Evolutionary conservation across 768 basidiomycete genomes (phyloP).

Genomic region (Leucosporidium scottii): DNA sequence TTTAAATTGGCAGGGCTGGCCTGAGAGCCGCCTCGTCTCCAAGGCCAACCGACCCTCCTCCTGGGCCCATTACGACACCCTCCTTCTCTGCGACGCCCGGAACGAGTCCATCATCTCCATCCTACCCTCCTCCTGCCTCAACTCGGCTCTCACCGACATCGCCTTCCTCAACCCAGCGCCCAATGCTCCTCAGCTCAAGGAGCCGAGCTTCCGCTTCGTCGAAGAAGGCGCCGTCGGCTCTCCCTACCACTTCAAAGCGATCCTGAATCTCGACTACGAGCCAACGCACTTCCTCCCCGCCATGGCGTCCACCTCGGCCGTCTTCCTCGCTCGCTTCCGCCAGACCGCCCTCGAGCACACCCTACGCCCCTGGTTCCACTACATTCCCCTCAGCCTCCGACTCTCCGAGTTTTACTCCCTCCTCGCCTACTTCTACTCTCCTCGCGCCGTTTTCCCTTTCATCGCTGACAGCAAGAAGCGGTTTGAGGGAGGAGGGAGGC

Average conservation of each 20-base stretch:
- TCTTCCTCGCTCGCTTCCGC: slow-evolving; percentile 1
- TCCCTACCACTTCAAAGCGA: slow-evolving; percentile 8
- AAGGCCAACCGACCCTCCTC: slow-evolving; percentile 8
- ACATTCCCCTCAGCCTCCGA: slow-evolving; percentile 7
- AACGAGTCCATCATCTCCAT: background rate
- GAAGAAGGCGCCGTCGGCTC: background rate
- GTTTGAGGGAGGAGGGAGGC: no score
- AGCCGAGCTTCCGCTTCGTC: slow-evolving; percentile 17
- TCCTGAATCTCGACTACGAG: slow-evolving; percentile 17
- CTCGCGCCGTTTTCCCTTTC: background rate
- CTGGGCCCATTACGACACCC: slow-evolving; percentile 8
- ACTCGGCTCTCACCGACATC: slow-evolving; percentile 11
- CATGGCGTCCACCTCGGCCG: background rate
- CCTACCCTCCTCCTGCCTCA: slow-evolving; percentile 4
- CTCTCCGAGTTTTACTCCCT: slow-evolving; percentile 11
- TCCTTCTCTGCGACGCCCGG: background rate
- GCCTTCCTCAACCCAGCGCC: slow-evolving; percentile 1
- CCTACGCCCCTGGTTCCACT: slow-evolving; percentile 16
- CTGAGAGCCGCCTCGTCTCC: slow-evolving; percentile 3
- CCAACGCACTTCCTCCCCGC: slow-evolving; percentile 11
- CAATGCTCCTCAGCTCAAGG: slow-evolving; percentile 1
- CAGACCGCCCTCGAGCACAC: slow-evolving; percentile 4
- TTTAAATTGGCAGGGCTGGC: slow-evolving; percentile 16
- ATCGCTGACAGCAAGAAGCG: no score
- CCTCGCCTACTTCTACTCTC: slow-evolving; percentile 17